Evolutionary conservation across 169 alveolate species (phyloP).

Genomic region (Plasmodium inui): DNA sequence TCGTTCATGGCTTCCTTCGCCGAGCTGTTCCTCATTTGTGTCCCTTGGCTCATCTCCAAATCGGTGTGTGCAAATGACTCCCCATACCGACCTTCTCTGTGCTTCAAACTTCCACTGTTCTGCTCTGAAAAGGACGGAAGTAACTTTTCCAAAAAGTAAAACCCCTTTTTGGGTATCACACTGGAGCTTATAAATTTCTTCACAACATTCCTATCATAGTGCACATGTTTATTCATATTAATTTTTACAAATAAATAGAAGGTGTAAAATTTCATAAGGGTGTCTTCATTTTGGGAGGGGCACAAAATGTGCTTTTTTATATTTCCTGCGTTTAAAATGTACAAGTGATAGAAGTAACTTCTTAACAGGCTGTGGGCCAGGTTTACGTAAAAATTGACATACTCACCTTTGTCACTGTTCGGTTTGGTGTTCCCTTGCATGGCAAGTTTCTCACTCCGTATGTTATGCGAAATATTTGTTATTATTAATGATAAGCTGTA

Average conservation of each 20-base stretch:
- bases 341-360: slow-evolving; percentile 39
- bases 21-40: background rate
- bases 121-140: background rate
- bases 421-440: background rate
- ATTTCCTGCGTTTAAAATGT: slow-evolving; percentile 7
- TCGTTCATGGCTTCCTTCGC: background rate
- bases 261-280: slow-evolving; percentile 63
- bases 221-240: background rate
- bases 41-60: background rate
- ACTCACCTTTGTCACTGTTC: background rate
- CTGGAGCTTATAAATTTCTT: slow-evolving; percentile 16
- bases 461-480: slow-evolving; percentile 35
- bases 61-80: background rate
- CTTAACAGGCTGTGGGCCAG: slow-evolving; percentile 15
- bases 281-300: slow-evolving; percentile 14
- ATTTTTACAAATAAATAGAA: slow-evolving; percentile 49
- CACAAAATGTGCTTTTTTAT: slow-evolving; percentile 27
- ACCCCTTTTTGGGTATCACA: slow-evolving; percentile 24
- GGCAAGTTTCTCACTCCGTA: background rate
- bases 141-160: slow-evolving; percentile 21
- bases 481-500: slow-evolving; percentile 42
- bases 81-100: background rate
- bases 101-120: background rate
- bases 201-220: slow-evolving; percentile 13
- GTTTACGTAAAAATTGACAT: slow-evolving; percentile 26